Percentiles rank a stretch among this genome's conserved stretches.
phyloP scores from a whole-genome alignment of 805 yeast genomes.

The Kregervanrija pseudodelftensis region DNA sequence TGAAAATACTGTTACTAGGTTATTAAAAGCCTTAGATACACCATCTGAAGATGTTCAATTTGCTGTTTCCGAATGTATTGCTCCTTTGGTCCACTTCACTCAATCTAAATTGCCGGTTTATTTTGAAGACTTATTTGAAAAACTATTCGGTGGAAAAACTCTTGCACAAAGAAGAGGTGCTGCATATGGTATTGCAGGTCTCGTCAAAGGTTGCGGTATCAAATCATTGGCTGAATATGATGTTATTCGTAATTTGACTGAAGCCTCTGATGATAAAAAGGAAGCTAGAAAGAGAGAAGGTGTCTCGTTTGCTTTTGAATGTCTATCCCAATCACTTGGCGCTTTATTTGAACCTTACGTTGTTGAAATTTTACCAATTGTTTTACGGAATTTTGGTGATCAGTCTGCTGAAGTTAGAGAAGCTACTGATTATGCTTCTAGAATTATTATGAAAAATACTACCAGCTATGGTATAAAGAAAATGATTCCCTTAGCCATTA shows the following conservation, averaged over 20 bases:
- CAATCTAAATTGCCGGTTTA: conserved; percentile 43
- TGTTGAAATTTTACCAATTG: conserved; percentile 75
- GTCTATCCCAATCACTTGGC: conserved; percentile 71
- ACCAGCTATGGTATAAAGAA: conserved; percentile 89
- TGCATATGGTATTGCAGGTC: conserved; percentile 93
- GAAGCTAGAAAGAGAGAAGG: conserved; percentile 73
- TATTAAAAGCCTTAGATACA: conserved; percentile 69
- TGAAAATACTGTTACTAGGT: conserved; percentile 54
- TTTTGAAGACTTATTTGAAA: conserved; percentile 51
- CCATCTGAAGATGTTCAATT: conserved; percentile 88
- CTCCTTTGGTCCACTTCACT: conserved; percentile 67
- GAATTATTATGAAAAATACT: conserved; percentile 81
- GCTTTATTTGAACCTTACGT: conserved; percentile 89
- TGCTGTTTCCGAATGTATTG: conserved; percentile 80
- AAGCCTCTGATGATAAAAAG: conserved; percentile 84
- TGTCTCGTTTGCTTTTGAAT: conserved; percentile 79
- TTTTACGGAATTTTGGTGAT: conserved; percentile 82
- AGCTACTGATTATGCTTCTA: conserved; percentile 83
- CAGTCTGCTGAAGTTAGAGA: conserved; percentile 76
- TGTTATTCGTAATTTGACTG: conserved; percentile 63
- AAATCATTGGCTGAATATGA: conserved; percentile 68
- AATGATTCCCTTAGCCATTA: conserved; percentile 84
- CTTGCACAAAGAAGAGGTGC: conserved; percentile 76
- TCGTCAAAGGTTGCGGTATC: conserved; percentile 86
- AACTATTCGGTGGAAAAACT: conserved; percentile 45